A percentile compares a stretch with the other conserved stretches of the same genome.
Conservation (phyloP, 495 filamentous ascomycete species). For the Ascobolus immersus region DNA sequence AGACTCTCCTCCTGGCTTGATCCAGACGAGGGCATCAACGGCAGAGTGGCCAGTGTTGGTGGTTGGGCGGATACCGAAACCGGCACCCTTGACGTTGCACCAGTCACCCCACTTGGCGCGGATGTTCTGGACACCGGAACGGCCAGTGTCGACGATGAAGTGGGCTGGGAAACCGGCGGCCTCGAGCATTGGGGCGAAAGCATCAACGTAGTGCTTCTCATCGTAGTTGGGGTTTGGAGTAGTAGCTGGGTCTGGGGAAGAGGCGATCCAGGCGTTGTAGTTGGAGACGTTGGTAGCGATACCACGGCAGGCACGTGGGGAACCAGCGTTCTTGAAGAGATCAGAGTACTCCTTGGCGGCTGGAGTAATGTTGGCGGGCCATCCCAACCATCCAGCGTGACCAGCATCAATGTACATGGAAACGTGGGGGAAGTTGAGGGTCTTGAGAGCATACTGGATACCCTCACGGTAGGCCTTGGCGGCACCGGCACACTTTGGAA, state of each 20-base stretch:
- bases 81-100: slow-evolving; percentile 56
- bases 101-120: slow-evolving; percentile 55
- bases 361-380: slow-evolving; percentile 49
- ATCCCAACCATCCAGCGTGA: slow-evolving; percentile 55
- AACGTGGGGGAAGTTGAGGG: slow-evolving; percentile 52
- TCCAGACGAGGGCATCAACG: slow-evolving; percentile 57
- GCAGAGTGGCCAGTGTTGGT: slow-evolving; percentile 33
- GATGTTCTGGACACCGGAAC: slow-evolving; percentile 41
- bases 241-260: slow-evolving; percentile 29
- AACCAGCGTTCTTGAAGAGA: slow-evolving; percentile 39
- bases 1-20: slow-evolving; percentile 62
- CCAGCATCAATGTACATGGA: slow-evolving; percentile 66
- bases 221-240: slow-evolving; percentile 25
- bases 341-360: slow-evolving; percentile 41
- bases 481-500: slow-evolving; percentile 36
- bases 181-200: slow-evolving; percentile 34
- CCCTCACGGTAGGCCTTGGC: slow-evolving; percentile 40
- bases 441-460: slow-evolving; percentile 43
- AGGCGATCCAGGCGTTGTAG: slow-evolving; percentile 41
- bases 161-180: slow-evolving; percentile 39
- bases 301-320: slow-evolving; percentile 40
- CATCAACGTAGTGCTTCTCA: slow-evolving; percentile 47
- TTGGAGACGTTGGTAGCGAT: slow-evolving; percentile 57
- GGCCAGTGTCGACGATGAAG: slow-evolving; percentile 41
- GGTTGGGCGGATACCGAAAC: slow-evolving; percentile 46